A percentile compares a stretch with the other conserved stretches of the same genome.
phyloP scores from a whole-genome alignment of 768 basidiomycete species.

The Kockovaella imperatae region DNA sequence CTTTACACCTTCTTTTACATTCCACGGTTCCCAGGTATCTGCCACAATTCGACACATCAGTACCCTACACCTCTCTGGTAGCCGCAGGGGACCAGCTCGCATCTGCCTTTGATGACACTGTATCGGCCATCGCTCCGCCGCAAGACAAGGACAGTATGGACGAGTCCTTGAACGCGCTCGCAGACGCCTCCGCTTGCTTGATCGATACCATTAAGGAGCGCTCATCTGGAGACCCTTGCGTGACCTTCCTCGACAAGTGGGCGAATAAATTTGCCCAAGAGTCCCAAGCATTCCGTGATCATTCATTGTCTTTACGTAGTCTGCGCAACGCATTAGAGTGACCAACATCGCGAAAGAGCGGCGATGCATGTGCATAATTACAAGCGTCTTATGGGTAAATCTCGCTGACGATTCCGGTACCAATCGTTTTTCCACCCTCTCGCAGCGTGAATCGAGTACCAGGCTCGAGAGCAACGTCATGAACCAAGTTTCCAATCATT shows the following conservation, averaged over 20 bases:
- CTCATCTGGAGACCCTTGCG: background rate
- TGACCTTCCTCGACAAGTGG: constrained; percentile 21
- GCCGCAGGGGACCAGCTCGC: constrained; percentile 8
- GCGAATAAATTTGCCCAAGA: no score
- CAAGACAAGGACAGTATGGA: constrained; percentile 25
- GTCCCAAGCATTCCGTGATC: no score
- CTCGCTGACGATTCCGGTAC: constrained; percentile 89
- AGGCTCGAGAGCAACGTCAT: constrained; percentile 80
- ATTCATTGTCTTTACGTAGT: no score
- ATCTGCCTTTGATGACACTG: constrained; percentile 24
- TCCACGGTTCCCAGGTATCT: constrained; percentile 21
- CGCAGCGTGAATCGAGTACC: constrained; percentile 89
- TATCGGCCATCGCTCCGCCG: constrained; percentile 28
- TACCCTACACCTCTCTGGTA: constrained; percentile 11
- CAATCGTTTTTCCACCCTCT: constrained; percentile 90
- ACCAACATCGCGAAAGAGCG: no score
- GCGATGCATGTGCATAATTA: no score
- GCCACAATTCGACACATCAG: constrained; percentile 3
- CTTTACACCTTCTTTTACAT: constrained; percentile 31
- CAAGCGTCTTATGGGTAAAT: constrained; percentile 51
- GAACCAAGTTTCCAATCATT: constrained; percentile 71
- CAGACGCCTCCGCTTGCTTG: constrained; percentile 3
- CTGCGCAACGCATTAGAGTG: no score
- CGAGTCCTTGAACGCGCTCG: constrained; percentile 13
- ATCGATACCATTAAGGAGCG: constrained; percentile 1